Evolutionary conservation across 495 filamentous ascomycete genomes (phyloP).

Genomic region (Penicillium herquei): DNA sequence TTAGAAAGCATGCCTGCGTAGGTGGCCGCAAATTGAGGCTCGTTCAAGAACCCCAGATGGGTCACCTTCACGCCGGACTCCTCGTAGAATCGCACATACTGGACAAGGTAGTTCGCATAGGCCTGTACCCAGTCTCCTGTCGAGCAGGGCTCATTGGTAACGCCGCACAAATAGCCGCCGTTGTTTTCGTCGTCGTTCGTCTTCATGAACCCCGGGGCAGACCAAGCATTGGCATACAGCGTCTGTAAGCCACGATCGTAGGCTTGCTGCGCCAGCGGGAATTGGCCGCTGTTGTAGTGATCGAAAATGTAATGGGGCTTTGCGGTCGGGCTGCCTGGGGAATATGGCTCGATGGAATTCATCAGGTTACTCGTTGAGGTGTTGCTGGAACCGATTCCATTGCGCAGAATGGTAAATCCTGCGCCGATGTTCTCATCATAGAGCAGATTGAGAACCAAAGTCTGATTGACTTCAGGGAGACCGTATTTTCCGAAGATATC

Average conservation of each 20-base stretch:
- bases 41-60: slow-evolving; percentile 56
- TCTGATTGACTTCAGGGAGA: slow-evolving; percentile 1
- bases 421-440: slow-evolving; percentile 48
- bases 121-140: slow-evolving; percentile 55
- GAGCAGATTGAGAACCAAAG: slow-evolving; percentile 29
- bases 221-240: slow-evolving; percentile 56
- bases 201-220: slow-evolving; percentile 58
- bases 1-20: slow-evolving; percentile 1
- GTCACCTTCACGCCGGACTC: slow-evolving; percentile 48
- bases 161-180: slow-evolving; percentile 51
- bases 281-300: slow-evolving; percentile 44
- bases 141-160: slow-evolving; percentile 40
- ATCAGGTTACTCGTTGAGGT: slow-evolving; percentile 24
- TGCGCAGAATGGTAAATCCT: slow-evolving; percentile 53
- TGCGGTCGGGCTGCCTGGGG: slow-evolving; percentile 30
- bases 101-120: slow-evolving; percentile 54
- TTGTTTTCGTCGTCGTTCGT: slow-evolving; percentile 41
- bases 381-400: slow-evolving; percentile 51
- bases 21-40: slow-evolving; percentile 43
- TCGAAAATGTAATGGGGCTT: slow-evolving; percentile 47
- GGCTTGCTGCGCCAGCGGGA: slow-evolving; percentile 51
- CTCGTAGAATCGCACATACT: slow-evolving; percentile 51
- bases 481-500: slow-evolving; percentile 16
- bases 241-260: slow-evolving; percentile 20
- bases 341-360: slow-evolving; percentile 37